These are phyloP conservation scores for Didymella exigua DNA, from an alignment of 2,329 filamentous ascomycete genomes.

Conservation along the genomic window DNA sequence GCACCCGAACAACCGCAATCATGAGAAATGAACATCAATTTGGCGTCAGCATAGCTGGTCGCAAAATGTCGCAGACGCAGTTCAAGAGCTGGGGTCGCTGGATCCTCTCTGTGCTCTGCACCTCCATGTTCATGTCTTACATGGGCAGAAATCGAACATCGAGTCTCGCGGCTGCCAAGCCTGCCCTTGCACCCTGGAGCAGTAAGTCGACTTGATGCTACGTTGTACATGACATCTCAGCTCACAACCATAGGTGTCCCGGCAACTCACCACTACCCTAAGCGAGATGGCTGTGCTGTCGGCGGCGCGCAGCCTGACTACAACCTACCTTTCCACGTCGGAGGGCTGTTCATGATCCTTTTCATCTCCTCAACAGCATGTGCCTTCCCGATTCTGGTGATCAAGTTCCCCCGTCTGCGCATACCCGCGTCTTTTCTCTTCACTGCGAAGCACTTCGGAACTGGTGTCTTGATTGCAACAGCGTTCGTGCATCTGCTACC, in stretches of 20 bases:
- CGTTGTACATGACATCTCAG: background rate
- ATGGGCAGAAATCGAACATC: slow-evolving; percentile 11
- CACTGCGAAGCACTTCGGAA: slow-evolving; percentile 64
- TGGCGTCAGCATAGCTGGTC: slow-evolving; percentile 15
- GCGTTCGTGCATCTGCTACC: slow-evolving; percentile 78
- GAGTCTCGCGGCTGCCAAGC: slow-evolving; percentile 2
- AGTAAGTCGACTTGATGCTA: slow-evolving; percentile 14
- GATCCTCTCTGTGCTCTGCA: slow-evolving; percentile 34
- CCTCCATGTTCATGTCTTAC: slow-evolving; percentile 32
- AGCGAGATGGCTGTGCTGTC: slow-evolving; percentile 30
- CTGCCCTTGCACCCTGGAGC: slow-evolving; percentile 9
- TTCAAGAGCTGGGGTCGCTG: slow-evolving; percentile 29
- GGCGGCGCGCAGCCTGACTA: slow-evolving; percentile 34
- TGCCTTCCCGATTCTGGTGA: slow-evolving; percentile 65
- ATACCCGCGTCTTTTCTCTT: slow-evolving; percentile 66
- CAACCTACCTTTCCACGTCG: slow-evolving; percentile 38
- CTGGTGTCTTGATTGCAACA: slow-evolving; percentile 80
- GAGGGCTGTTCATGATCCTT: slow-evolving; percentile 43
- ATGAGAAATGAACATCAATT: slow-evolving; percentile 26
- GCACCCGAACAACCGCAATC: slow-evolving; percentile 34
- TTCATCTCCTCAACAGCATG: slow-evolving; percentile 55
- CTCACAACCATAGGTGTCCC: slow-evolving; percentile 9
- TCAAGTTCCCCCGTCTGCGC: slow-evolving; percentile 64
- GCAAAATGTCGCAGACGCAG: background rate
- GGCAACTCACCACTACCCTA: slow-evolving; percentile 16